Base-by-base conservation (phyloP, 2,329 filamentous ascomycete genomes). In the Cyanodermella asteris region DNA sequence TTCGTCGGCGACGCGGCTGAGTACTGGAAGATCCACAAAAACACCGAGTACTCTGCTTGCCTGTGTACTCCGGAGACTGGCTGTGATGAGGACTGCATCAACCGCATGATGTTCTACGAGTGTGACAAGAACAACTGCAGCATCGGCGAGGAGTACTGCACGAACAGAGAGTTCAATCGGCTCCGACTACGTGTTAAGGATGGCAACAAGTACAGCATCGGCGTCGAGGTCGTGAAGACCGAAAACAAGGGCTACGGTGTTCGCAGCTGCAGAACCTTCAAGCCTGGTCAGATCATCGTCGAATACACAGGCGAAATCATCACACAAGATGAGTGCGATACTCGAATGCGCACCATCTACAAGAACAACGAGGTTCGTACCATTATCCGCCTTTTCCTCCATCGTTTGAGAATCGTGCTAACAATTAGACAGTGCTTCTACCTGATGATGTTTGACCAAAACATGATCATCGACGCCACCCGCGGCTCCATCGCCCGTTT, bases 251-350 rank as follows among this genome's bases (percentile, higher is more conserved):
- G 87, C 15, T 82, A 84, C 44, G 87, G 87, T 26, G 80, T 97
- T 24, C 73, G 87, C 32, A 78, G 76, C 43, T 91, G 84, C 49
- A 70, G 87, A 23, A 73, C 70, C 32, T 97, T 94, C 45, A 60
- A 72, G 29, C 67, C 82, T 2, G 71, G 84, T 40, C 81, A 94
- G 51, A 91, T 97, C 44, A 94, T 97, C 42, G 84, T 94, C 53
- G 87, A 97, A 43, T 97, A 97, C 43, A 84, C 82, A 1, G 87
- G 87, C 20, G 87, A 97, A 49, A 93, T 97, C 37, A 91, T 97
- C 41, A 93, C 81, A 0, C 80, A 91, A 42, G 71, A 72, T 16
- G 87, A 97, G 46, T 91, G 82, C 42, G 81, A 94, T 44, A 66
- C 75, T 23, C 72, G 87, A 28, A 93, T 94, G 82, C 80, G 76